Evolutionary conservation across 306 rosid genomes (phyloP).

Genomic region (Vigna unguiculata): DNA sequence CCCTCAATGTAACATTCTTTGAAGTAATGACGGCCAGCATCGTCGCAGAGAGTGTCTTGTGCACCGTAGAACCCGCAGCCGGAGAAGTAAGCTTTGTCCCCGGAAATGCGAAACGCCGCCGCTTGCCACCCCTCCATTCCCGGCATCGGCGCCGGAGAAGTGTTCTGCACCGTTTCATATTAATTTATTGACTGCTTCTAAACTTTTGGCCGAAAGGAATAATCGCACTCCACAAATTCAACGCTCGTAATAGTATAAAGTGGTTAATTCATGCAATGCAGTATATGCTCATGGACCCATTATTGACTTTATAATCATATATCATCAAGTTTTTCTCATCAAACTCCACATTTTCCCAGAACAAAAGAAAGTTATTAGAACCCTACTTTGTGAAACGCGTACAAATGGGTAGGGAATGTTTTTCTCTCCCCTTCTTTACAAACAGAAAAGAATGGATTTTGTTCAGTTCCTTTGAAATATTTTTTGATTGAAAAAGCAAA

Average conservation of each 20-base stretch:
- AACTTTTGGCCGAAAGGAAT: constrained; percentile 1
- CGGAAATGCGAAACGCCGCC: constrained; percentile 75
- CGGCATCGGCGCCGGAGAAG: constrained; percentile 87
- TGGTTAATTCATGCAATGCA: not conserved
- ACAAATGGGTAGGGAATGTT: not conserved
- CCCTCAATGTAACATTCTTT: constrained; percentile 79
- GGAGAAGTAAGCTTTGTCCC: constrained; percentile 80
- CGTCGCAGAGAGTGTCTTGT: constrained; percentile 81
- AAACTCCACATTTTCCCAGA: not conserved
- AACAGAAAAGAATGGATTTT: too few species aligned
- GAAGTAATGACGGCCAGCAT: constrained; percentile 82
- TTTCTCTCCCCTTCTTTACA: not conserved
- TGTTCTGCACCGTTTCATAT: constrained; percentile 51
- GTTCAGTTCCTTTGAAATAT: too few species aligned
- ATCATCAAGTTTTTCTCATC: not conserved
- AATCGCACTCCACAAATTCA: not conserved
- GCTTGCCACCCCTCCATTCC: constrained; percentile 92
- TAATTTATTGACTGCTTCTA: not conserved
- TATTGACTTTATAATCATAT: not conserved
- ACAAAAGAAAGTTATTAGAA: not conserved
- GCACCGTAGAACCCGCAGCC: constrained; percentile 85
- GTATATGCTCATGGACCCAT: not conserved
- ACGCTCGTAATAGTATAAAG: not conserved
- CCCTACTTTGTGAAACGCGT: not conserved
- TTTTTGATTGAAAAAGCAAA: too few species aligned